Percentiles rank a stretch among this genome's conserved stretches.
phyloP scores from a whole-genome alignment of 192 early-diverging fungal species.

The Coemansia sp. region DNA sequence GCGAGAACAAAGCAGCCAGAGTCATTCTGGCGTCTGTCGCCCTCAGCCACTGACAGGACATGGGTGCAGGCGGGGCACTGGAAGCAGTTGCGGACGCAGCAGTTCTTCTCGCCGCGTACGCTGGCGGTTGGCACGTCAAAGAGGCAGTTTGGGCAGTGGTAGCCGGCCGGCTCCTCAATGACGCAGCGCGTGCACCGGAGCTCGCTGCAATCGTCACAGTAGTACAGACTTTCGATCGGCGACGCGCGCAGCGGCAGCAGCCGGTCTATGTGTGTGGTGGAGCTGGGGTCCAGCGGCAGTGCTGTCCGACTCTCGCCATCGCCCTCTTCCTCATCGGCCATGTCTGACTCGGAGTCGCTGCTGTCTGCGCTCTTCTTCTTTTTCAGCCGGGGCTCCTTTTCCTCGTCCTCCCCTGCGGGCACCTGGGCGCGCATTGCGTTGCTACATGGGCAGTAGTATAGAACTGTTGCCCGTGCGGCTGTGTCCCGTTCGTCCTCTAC shows the following conservation, averaged over 20 bases:
- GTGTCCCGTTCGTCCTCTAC: slow-evolving; percentile 7
- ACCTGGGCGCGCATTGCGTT: slow-evolving; percentile 12
- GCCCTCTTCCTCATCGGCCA: not conserved
- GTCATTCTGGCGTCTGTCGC: slow-evolving; percentile 1
- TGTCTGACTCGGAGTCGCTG: not conserved
- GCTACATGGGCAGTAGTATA: slow-evolving; percentile 47
- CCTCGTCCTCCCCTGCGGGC: not conserved
- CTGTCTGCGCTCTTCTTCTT: not conserved
- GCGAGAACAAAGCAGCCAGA: too few relatives aligned
- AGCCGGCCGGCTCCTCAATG: slow-evolving; percentile 80
- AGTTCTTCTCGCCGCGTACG: slow-evolving; percentile 93
- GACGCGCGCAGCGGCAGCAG: slow-evolving; percentile 41
- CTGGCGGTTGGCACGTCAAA: slow-evolving; percentile 96
- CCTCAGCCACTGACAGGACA: slow-evolving; percentile 72
- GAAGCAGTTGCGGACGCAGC: slow-evolving; percentile 92
- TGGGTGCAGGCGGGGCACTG: slow-evolving; percentile 87
- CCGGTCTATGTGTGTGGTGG: slow-evolving; percentile 1
- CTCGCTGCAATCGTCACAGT: slow-evolving; percentile 84
- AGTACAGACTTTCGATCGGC: slow-evolving; percentile 74
- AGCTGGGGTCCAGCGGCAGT: not conserved
- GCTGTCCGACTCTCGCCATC: not conserved
- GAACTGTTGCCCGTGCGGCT: slow-evolving; percentile 12
- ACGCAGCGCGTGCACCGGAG: slow-evolving; percentile 81
- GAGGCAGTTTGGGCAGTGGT: slow-evolving; percentile 95
- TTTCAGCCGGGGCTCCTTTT: too few relatives aligned